Evolutionary conservation across 768 basidiomycete species (phyloP).

Genomic region (Pulveroboletus sp.): DNA sequence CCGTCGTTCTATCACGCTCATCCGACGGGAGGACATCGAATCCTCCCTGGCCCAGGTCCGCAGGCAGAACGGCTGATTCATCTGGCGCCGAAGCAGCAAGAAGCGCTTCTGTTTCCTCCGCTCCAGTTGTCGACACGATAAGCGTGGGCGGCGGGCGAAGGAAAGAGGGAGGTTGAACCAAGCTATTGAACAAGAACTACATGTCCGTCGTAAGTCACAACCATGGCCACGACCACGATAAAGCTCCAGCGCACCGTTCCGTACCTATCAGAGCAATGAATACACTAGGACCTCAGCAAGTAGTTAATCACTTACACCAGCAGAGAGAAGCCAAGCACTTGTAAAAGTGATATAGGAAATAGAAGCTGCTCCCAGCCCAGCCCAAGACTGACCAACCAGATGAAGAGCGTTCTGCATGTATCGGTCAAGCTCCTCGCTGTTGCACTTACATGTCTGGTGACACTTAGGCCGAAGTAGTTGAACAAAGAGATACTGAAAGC

Average conservation of each 20-base stretch:
- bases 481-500: conserved; percentile 74
- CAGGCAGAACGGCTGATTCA: conserved; percentile 79
- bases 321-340: conserved; percentile 79
- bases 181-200: conserved; percentile 87
- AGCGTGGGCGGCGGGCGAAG: conserved; percentile 42
- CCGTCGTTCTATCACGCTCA: conserved; percentile 22
- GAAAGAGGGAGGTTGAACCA: conserved; percentile 60
- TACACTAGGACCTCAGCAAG: not conserved
- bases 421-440: conserved; percentile 90
- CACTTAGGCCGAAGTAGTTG: conserved; percentile 88
- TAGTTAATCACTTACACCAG: conserved; percentile 66
- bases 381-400: conserved; percentile 88
- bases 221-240: conserved; percentile 5
- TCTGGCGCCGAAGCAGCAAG: conserved; percentile 47
- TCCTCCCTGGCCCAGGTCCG: conserved; percentile 75
- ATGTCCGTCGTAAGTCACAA: conserved; percentile 7
- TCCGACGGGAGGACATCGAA: conserved; percentile 73
- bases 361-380: conserved; percentile 88
- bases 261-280: conserved; percentile 47
- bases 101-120: conserved; percentile 55
- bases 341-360: conserved; percentile 77
- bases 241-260: conserved; percentile 59
- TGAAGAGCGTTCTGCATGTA: conserved; percentile 91
- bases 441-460: conserved; percentile 90
- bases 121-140: conserved; percentile 34